Conservation (phyloP, 139 green algal genomes). For the Zygnema cylindricum region DNA sequence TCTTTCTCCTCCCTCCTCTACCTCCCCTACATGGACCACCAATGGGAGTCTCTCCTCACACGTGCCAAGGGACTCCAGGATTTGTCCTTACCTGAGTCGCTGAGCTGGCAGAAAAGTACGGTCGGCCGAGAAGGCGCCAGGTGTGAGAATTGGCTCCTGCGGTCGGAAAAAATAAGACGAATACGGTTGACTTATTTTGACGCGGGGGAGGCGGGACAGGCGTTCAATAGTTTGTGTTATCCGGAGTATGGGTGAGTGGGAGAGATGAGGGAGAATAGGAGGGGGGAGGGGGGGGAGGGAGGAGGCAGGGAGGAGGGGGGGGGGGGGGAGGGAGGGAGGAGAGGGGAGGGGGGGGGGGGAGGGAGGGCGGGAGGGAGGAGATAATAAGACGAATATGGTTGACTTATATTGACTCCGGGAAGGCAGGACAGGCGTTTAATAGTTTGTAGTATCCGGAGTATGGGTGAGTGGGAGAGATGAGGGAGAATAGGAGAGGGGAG, state of each 20-base stretch:
- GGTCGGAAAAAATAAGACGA: background rate
- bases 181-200: constrained; percentile 37
- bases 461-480: constrained; percentile 1
- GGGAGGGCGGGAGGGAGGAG: too few relatives aligned
- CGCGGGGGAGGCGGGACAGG: constrained; percentile 11
- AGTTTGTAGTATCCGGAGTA: constrained; percentile 24
- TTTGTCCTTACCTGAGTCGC: background rate
- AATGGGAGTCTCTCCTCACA: background rate
- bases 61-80: background rate
- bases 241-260: constrained; percentile 15
- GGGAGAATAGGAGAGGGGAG: too few relatives aligned
- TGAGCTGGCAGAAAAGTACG: background rate
- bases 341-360: background rate
- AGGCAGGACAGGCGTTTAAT: constrained; percentile 33
- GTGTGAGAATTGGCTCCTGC: constrained; percentile 19
- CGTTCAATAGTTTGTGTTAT: constrained; percentile 38
- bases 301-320: background rate
- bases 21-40: background rate
- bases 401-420: constrained; percentile 25
- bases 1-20: background rate
- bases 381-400: background rate
- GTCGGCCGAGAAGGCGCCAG: background rate
- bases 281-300: background rate
- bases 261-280: background rate
- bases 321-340: background rate